phyloP scores from a whole-genome alignment of 2,329 filamentous ascomycete genomes.

The Bipolaris oryzae region DNA sequence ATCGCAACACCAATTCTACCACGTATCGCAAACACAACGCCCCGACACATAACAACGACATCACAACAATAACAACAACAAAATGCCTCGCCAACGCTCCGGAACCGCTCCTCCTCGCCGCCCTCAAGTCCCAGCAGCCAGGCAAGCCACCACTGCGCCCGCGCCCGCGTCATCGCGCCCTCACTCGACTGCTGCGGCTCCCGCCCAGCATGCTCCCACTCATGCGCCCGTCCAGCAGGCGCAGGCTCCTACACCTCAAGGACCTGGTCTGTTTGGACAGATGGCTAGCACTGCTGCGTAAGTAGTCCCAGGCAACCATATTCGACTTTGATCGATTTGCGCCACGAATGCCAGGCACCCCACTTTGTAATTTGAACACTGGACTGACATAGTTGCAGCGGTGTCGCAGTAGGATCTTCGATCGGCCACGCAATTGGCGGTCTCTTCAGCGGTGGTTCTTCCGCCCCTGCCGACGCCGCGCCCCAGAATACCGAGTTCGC shows the following conservation, averaged over 20 bases:
- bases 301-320: constrained; percentile 51
- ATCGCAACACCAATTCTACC: constrained; percentile 10
- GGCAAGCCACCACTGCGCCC: constrained; percentile 60
- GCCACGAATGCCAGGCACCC: background rate
- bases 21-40: constrained; percentile 4
- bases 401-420: constrained; percentile 93
- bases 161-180: constrained; percentile 55
- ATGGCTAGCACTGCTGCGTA: constrained; percentile 99
- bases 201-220: constrained; percentile 44
- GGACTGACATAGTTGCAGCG: constrained; percentile 59
- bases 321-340: background rate
- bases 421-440: constrained; percentile 94
- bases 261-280: constrained; percentile 89
- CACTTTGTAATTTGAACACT: background rate
- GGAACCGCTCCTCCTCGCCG: constrained; percentile 53
- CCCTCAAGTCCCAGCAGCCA: constrained; percentile 51
- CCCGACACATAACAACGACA: constrained; percentile 6
- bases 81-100: constrained; percentile 58
- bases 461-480: constrained; percentile 58
- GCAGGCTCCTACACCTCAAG: constrained; percentile 59
- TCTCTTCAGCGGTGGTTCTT: constrained; percentile 77
- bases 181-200: constrained; percentile 68
- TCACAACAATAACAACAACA: constrained; percentile 10
- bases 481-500: constrained; percentile 43
- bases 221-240: constrained; percentile 57